Base-by-base conservation (phyloP, 495 filamentous ascomycete species). In the Astrothelium subdiscretum region DNA sequence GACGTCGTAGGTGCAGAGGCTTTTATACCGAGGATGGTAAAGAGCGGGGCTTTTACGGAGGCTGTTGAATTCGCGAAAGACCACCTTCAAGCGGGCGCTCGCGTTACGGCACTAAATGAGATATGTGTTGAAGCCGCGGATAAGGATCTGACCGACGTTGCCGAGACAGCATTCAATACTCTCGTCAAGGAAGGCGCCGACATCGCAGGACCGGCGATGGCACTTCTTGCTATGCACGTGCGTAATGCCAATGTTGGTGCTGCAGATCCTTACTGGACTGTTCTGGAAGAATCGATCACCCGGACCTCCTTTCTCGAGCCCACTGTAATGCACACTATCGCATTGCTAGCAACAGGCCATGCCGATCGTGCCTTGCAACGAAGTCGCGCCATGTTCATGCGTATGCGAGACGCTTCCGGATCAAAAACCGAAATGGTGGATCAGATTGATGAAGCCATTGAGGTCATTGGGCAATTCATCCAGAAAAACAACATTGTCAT, bases 391-490 rank as follows among this genome's bases (percentile, higher is more conserved):
- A 90, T 94, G 86, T 95, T 96, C 71, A 75, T 81, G 62, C 87
- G 87, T 43, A 87, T 95, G 64, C 86, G 88, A 62, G 80, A 81
- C 52, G 68, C 77, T 42, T 60, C 67, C 27, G 77, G 57, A 58
- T 70, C 67, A 60, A 68, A 70, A 10, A 61, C 68, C 20, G 83
- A 86, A 59, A 70, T 86, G 58, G 74, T 80, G 31, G 90, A 92
- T 66, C 86, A 91, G 73, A 87, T 96, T 57, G 92, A 95, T 67
- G 92, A 97, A 70, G 88, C 85, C 20, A 78, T 89, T 59, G 87
- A 92, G 67, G 87, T 95, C 66, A 83, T 96, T 59, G 82, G 79
- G 57, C 75, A 74, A 13, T 77, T 83, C 62, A 72, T 87, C 59
- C 71, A 77, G 42, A 77, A 77, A 68, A 75, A 74, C 54, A 74